phyloP scores from a whole-genome alignment of 495 filamentous ascomycete genomes.

The Articulospora tetracladia region DNA sequence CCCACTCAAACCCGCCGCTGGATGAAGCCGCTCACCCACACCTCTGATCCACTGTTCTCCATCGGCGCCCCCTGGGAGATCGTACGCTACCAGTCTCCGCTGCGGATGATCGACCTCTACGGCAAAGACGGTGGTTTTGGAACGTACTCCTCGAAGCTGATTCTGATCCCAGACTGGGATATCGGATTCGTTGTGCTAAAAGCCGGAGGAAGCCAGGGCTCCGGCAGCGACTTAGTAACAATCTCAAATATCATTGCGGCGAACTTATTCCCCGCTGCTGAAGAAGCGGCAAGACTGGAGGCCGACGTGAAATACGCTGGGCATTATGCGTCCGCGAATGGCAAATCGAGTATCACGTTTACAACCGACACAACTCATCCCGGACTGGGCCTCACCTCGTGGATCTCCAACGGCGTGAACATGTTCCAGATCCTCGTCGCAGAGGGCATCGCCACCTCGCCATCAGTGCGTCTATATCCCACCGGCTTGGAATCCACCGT shows the following conservation, averaged over 20 bases:
- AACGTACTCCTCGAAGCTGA: constrained; percentile 40
- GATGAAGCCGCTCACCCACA: constrained; percentile 52
- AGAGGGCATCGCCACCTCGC: constrained; percentile 11
- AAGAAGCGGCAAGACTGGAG: constrained; percentile 39
- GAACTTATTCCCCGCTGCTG: constrained; percentile 37
- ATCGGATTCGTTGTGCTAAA: constrained; percentile 1
- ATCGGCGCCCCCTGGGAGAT: constrained; percentile 60
- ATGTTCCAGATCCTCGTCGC: constrained; percentile 33
- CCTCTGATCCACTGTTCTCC: constrained; percentile 39
- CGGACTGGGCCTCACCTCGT: constrained; percentile 38
- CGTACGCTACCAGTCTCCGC: constrained; percentile 25
- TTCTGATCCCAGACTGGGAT: constrained; percentile 43
- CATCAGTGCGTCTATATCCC: constrained; percentile 46
- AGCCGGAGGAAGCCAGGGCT: not conserved
- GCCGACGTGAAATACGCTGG: constrained; percentile 39
- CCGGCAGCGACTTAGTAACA: not conserved
- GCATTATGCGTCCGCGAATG: constrained; percentile 29
- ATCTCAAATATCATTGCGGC: not conserved
- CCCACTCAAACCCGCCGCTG: constrained; percentile 45
- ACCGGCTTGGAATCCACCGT: constrained; percentile 29
- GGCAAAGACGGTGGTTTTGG: constrained; percentile 50
- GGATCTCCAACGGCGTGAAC: constrained; percentile 45
- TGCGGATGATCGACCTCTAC: constrained; percentile 39
- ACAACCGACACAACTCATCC: constrained; percentile 28
- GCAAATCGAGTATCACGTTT: constrained; percentile 27